Evolutionary conservation across 768 basidiomycete genomes (phyloP).

Genomic region (Arthromyces matolae): DNA sequence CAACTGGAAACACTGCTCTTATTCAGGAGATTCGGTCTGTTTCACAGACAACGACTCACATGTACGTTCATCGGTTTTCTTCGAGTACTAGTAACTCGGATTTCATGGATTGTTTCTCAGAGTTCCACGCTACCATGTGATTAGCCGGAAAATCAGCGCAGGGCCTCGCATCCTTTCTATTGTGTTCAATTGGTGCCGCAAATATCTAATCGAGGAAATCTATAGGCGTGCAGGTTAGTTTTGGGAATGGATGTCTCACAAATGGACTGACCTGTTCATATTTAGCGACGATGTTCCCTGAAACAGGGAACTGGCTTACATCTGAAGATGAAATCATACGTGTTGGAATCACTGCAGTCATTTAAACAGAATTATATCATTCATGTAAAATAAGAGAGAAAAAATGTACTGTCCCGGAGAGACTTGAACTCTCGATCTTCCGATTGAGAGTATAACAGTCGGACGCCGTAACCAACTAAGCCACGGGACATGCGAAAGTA

Average conservation of each 20-base stretch:
- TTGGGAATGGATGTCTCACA: neutral
- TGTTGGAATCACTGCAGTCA: constrained; percentile 53
- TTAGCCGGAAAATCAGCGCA: constrained; percentile 35
- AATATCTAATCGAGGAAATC: constrained; percentile 55
- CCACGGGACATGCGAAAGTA: constrained; percentile 4
- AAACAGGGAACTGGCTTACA: constrained; percentile 54
- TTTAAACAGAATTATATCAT: constrained; percentile 25
- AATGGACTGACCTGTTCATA: neutral
- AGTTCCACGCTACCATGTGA: constrained; percentile 56
- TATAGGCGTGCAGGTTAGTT: constrained; percentile 53
- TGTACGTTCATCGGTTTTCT: constrained; percentile 42
- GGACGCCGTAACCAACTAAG: constrained; percentile 14
- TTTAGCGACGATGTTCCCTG: constrained; percentile 57
- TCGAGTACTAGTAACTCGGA: neutral
- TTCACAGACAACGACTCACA: constrained; percentile 46
- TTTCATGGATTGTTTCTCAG: constrained; percentile 25
- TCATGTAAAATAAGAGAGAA: neutral
- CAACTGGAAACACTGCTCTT: constrained; percentile 25
- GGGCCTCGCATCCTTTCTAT: constrained; percentile 31
- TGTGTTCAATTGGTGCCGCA: constrained; percentile 40
- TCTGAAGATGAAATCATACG: constrained; percentile 61
- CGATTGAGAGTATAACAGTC: constrained; percentile 8
- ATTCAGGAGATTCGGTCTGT: constrained; percentile 40
- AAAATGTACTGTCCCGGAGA: constrained; percentile 3
- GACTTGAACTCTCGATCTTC: constrained; percentile 13